These are phyloP conservation scores for Hanseniaspora lachancei DNA, from an alignment of 805 yeast genomes.

Conservation along the genomic window DNA sequence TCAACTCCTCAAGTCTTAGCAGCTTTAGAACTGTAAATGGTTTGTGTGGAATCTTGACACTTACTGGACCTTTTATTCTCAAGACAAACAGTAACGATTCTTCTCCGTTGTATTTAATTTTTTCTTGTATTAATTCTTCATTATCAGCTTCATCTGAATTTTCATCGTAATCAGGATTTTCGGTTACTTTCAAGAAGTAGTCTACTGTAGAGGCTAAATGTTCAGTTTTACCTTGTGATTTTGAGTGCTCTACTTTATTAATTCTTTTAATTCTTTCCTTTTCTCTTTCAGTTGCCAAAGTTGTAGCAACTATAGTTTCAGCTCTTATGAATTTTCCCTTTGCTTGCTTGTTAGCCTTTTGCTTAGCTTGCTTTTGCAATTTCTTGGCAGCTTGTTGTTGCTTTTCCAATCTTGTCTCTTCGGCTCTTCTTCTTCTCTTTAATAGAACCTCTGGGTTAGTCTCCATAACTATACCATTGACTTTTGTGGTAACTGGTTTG, in stretches of 20 bases:
- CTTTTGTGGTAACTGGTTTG: conserved; percentile 11
- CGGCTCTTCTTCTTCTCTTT: conserved; percentile 68
- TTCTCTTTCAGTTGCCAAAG: conserved; percentile 54
- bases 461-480: conserved; percentile 27
- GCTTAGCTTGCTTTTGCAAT: conserved; percentile 33
- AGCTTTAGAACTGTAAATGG: conserved; percentile 46
- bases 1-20: conserved; percentile 44
- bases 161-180: conserved; percentile 15
- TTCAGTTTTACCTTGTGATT: conserved; percentile 19
- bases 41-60: conserved; percentile 53
- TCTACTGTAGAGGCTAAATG: conserved; percentile 25
- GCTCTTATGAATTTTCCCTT: conserved; percentile 54
- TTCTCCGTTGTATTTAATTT: conserved; percentile 29
- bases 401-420: conserved; percentile 56
- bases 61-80: conserved; percentile 52
- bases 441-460: conserved; percentile 66
- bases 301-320: conserved; percentile 57
- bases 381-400: conserved; percentile 50
- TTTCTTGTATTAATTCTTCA: conserved; percentile 24
- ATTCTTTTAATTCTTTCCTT: conserved; percentile 54
- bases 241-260: conserved; percentile 36
- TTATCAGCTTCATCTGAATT: conserved; percentile 20
- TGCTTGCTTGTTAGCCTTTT: conserved; percentile 33
- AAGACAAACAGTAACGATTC: conserved; percentile 50
- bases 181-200: conserved; percentile 26